Evolutionary conservation across 352 stramenopile species (phyloP).

Genomic region (Globisporangium barbulae): DNA sequence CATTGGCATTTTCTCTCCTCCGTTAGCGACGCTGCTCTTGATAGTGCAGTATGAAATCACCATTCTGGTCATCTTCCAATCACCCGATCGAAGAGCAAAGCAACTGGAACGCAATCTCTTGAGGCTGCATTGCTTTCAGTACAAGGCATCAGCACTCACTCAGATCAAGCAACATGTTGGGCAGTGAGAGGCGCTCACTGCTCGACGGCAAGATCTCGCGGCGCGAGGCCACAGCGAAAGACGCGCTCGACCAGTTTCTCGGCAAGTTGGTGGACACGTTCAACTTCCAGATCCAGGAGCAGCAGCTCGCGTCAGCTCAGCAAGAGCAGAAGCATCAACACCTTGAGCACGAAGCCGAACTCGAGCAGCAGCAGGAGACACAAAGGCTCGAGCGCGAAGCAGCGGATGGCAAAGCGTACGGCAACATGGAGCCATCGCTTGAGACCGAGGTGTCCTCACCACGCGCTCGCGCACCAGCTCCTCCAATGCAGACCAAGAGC

Average conservation of each 20-base stretch:
- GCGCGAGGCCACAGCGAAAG: constrained; percentile 19
- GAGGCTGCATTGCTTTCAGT: background rate
- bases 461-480: constrained; percentile 7
- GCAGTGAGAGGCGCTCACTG: constrained; percentile 32
- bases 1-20: background rate
- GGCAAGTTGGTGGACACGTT: constrained; percentile 36
- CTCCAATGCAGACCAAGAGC: background rate
- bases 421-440: background rate
- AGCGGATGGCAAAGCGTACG: background rate
- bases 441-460: constrained; percentile 17
- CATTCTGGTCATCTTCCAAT: background rate
- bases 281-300: constrained; percentile 32
- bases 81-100: background rate
- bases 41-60: background rate
- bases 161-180: constrained; percentile 12
- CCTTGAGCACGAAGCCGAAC: background rate
- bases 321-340: background rate
- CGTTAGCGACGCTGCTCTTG: background rate
- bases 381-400: background rate
- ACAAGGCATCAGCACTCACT: background rate
- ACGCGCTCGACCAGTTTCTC: constrained; percentile 30
- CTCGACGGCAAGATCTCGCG: constrained; percentile 30
- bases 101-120: background rate
- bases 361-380: background rate
- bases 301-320: background rate